Evolutionary conservation across 805 yeast genomes (phyloP).

Genomic region (Zygoascus bituminiphila): DNA sequence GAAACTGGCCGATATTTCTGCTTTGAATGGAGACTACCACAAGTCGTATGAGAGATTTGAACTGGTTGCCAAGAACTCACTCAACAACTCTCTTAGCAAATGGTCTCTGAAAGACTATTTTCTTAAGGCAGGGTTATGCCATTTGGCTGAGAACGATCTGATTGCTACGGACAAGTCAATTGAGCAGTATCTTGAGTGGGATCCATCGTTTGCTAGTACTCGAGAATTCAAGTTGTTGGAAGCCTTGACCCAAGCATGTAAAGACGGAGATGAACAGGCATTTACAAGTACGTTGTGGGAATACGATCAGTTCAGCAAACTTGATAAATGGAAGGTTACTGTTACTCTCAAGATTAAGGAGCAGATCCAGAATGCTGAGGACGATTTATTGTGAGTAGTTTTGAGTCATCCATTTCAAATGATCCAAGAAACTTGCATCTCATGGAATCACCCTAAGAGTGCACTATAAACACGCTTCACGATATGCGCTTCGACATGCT

Average conservation of each 20-base stretch:
- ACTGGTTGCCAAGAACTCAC: conserved; percentile 63
- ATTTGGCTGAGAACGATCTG: conserved; percentile 71
- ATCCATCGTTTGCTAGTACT: conserved; percentile 57
- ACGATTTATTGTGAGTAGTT: conserved; percentile 35
- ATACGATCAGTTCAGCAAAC: conserved; percentile 77
- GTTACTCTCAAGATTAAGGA: conserved; percentile 75
- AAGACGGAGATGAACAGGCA: conserved; percentile 69
- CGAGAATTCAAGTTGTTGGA: conserved; percentile 65
- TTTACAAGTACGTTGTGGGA: conserved; percentile 69
- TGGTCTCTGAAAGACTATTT: conserved; percentile 94
- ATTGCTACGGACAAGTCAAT: conserved; percentile 77
- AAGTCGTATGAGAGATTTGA: conserved; percentile 75
- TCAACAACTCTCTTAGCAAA: conserved; percentile 66
- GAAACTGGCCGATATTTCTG: conserved; percentile 83
- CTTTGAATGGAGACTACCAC: conserved; percentile 62
- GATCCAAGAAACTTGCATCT: too few relatives aligned
- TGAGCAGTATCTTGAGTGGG: conserved; percentile 57
- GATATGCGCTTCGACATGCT: too few relatives aligned
- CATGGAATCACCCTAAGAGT: too few relatives aligned
- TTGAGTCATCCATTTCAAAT: neutral
- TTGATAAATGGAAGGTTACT: conserved; percentile 87
- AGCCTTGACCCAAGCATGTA: conserved; percentile 64
- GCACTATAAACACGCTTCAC: too few relatives aligned
- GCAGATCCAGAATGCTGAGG: conserved; percentile 62
- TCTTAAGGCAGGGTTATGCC: conserved; percentile 72